Conservation (phyloP, 768 basidiomycete species). For the Pleurotus cornucopiae region DNA sequence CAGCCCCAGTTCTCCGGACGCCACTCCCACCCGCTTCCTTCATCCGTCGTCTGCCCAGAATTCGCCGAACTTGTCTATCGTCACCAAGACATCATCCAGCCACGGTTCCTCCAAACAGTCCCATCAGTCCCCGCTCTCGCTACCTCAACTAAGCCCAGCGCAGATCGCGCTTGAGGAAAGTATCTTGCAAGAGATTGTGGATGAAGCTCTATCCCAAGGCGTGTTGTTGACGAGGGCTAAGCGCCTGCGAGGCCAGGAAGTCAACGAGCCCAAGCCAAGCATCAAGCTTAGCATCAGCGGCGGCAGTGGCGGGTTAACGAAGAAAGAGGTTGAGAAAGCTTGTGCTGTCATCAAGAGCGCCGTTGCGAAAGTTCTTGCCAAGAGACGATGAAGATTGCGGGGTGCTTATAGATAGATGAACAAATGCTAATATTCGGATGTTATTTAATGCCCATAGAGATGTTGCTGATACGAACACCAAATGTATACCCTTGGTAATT, state of each 20-base stretch:
- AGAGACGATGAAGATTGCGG: conserved; percentile 34
- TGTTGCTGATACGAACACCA: not conserved
- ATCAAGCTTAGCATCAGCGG: conserved; percentile 74
- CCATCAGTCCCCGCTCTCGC: conserved; percentile 42
- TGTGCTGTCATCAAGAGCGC: conserved; percentile 68
- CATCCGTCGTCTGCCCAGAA: conserved; percentile 18
- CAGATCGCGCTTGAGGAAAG: conserved; percentile 71
- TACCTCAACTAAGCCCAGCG: conserved; percentile 42
- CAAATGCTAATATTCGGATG: not conserved
- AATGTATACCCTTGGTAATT: not conserved
- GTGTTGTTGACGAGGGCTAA: conserved; percentile 85
- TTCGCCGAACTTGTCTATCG: conserved; percentile 11
- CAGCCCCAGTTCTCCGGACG: conserved; percentile 17
- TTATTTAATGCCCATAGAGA: not conserved
- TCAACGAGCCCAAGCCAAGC: conserved; percentile 75
- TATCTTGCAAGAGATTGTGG: conserved; percentile 88
- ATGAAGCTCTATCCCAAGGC: conserved; percentile 76
- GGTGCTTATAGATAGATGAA: not conserved
- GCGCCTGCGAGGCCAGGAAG: conserved; percentile 80
- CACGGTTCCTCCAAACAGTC: conserved; percentile 32
- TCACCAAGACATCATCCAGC: not conserved
- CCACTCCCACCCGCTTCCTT: conserved; percentile 13
- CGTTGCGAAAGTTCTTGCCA: conserved; percentile 68
- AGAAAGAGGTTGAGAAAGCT: conserved; percentile 92
- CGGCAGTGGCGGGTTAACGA: conserved; percentile 56